Percentiles rank a stretch among this genome's conserved stretches.
phyloP scores from a whole-genome alignment of 2,329 filamentous ascomycete genomes.

The Sclerotiophoma versabilis region DNA sequence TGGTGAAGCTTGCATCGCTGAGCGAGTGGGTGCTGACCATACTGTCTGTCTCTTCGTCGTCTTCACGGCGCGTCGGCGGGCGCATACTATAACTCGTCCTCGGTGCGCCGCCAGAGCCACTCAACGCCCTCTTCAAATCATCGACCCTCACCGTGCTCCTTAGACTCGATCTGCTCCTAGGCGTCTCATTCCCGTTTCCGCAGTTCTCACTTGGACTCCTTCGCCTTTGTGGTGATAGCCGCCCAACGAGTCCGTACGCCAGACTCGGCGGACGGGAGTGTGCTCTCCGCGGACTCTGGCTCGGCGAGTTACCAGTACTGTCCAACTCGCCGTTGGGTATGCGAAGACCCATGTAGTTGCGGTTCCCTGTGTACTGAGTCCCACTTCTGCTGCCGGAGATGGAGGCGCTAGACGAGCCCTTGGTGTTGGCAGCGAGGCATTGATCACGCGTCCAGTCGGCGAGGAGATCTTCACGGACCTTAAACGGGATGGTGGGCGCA shows the following conservation, averaged over 20 bases:
- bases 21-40: slow-evolving; percentile 74
- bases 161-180: slow-evolving; percentile 46
- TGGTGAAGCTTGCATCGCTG: slow-evolving; percentile 66
- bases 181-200: slow-evolving; percentile 36
- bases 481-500: slow-evolving; percentile 65
- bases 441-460: slow-evolving; percentile 80
- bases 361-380: slow-evolving; percentile 35
- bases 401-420: slow-evolving; percentile 74
- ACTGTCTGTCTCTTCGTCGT: slow-evolving; percentile 64
- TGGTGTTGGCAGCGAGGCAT: slow-evolving; percentile 72
- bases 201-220: slow-evolving; percentile 28
- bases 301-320: slow-evolving; percentile 40
- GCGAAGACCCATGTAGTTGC: slow-evolving; percentile 64
- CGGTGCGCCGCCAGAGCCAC: slow-evolving; percentile 42
- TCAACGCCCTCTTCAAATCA: slow-evolving; percentile 56
- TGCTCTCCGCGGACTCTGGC: slow-evolving; percentile 41
- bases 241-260: slow-evolving; percentile 47
- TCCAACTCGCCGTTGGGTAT: slow-evolving; percentile 50
- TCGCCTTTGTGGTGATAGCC: slow-evolving; percentile 35
- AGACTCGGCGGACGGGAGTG: slow-evolving; percentile 42
- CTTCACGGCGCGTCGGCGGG: slow-evolving; percentile 32
- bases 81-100: slow-evolving; percentile 42
- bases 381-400: slow-evolving; percentile 74
- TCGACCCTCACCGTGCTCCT: slow-evolving; percentile 53
- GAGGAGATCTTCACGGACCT: slow-evolving; percentile 77